Percentiles rank a stretch among this genome's conserved stretches.
Conservation (phyloP, 805 yeast species). For the Starmerella potacharoeniae region DNA sequence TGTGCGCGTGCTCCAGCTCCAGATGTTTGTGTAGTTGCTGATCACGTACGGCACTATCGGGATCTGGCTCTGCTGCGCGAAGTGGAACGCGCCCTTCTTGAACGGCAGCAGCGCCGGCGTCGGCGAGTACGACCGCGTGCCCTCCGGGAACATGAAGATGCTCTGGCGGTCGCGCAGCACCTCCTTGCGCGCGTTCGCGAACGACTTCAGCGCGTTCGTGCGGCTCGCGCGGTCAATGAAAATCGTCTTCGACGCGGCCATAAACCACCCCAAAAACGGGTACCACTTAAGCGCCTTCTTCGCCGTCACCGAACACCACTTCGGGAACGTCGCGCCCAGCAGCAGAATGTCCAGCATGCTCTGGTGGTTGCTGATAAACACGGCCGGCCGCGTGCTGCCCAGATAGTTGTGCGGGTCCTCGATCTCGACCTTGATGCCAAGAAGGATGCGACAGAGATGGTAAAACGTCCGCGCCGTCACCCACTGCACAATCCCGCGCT, state of each 20-base stretch:
- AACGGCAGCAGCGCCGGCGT: constrained; percentile 68
- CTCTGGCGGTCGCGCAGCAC: constrained; percentile 58
- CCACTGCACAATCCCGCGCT: constrained; percentile 75
- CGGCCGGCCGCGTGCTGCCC: constrained; percentile 52
- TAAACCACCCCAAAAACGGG: constrained; percentile 95
- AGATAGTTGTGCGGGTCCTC: constrained; percentile 43
- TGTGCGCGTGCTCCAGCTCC: constrained; percentile 47
- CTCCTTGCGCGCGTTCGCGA: constrained; percentile 53
- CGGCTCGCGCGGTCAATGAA: constrained; percentile 77
- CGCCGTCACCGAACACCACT: constrained; percentile 84
- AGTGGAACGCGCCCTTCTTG: constrained; percentile 96
- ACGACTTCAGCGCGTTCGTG: constrained; percentile 60
- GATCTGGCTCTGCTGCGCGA: constrained; percentile 83
- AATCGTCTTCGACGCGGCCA: constrained; percentile 81
- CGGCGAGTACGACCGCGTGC: constrained; percentile 75
- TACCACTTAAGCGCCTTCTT: constrained; percentile 70
- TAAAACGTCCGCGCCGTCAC: constrained; percentile 78
- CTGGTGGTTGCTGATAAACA: constrained; percentile 82
- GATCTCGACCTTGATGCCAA: constrained; percentile 63
- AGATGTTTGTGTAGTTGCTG: constrained; percentile 68
- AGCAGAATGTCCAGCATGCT: constrained; percentile 73
- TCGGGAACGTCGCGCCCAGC: constrained; percentile 75
- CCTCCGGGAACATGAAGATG: constrained; percentile 91
- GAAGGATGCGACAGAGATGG: constrained; percentile 41
- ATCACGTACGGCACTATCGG: constrained; percentile 86